Evolutionary conservation across 2,329 filamentous ascomycete genomes (phyloP), one percentile per base, ranked within the genome.

Genomic region (Alternaria sp.): DNA sequence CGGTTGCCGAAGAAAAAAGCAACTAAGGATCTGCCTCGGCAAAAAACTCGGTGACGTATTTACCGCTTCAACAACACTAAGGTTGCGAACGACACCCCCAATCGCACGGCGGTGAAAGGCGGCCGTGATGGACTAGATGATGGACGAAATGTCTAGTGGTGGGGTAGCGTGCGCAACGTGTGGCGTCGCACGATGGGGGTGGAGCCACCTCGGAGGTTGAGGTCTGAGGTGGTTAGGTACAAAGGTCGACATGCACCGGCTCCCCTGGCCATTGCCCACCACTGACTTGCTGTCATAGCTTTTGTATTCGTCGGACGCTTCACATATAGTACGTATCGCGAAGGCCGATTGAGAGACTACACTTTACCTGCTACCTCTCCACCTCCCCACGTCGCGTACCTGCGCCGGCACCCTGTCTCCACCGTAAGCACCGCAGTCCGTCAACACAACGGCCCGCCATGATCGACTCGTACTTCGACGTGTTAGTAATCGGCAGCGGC

Each of bases 401-500:
- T 55, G 15, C 49, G 49, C 9, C 36, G 44, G 21, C 23, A 45
- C 21, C 54, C 17, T 11, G 17, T 15, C 23, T 17, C 32, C 21
- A 49, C 13, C 36, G 30, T 30, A 19, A 17, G 19, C 17, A 56
- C 12, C 10, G n/a, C n/a, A n/a, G n/a, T n/a, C n/a, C n/a, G n/a
- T n/a, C n/a, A n/a, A n/a, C n/a, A 47, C 26, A 43, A 13, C 25
- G 11, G 52, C 54, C 44, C 57, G 26, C 21, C 25, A 63, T 63
- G 61, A 73, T 71, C 65, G 70, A 68, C 52, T 59, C 60, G 15
- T 66, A 65, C 45, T 82, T 77, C 68, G 83, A 84, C 68, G 73
- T 83, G 26, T 65, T 92, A 70, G 88, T 94, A 69, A 80, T 94
- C 56, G 91, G 91, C 12, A 90, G 90, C 3, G 91, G 91, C 11